Evolutionary conservation across 2,329 filamentous ascomycete genomes (phyloP).

Genomic region (Phaeosphaeria sp.): DNA sequence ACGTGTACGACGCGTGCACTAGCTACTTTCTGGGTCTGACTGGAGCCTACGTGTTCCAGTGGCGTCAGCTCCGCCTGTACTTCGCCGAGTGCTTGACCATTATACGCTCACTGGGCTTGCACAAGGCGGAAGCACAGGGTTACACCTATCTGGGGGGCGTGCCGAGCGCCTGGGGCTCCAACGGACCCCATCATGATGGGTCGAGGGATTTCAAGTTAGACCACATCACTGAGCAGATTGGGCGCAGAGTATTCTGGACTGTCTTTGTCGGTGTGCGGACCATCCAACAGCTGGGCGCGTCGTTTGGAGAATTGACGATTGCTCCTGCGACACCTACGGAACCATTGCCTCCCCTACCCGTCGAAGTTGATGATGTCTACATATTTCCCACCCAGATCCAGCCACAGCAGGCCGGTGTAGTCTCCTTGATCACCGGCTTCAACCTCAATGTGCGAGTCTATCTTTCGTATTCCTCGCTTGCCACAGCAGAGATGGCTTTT

Average conservation of each 20-base stretch:
- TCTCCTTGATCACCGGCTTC: conserved; percentile 80
- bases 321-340: conserved; percentile 77
- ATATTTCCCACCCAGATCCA: conserved; percentile 75
- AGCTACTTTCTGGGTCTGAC: conserved; percentile 77
- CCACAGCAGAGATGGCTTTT: conserved; percentile 82
- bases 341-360: conserved; percentile 78
- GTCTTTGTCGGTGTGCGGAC: conserved; percentile 78
- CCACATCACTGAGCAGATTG: conserved; percentile 60
- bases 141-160: conserved; percentile 48
- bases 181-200: conserved; percentile 45
- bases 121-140: conserved; percentile 59
- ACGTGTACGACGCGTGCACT: conserved; percentile 69
- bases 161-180: conserved; percentile 42
- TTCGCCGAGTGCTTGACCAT: conserved; percentile 75
- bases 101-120: conserved; percentile 70
- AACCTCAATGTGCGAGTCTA: conserved; percentile 81
- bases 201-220: conserved; percentile 49
- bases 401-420: conserved; percentile 69
- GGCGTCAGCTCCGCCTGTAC: conserved; percentile 71
- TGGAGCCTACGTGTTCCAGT: conserved; percentile 71
- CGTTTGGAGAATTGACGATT: conserved; percentile 74
- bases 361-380: conserved; percentile 84
- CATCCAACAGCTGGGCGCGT: conserved; percentile 77
- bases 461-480: conserved; percentile 77
- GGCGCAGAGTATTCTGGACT: conserved; percentile 77